Percentiles rank a stretch among this genome's conserved stretches.
Evolutionary conservation across 352 stramenopile genomes (phyloP).

Genomic region (Phytophthora constricta): DNA sequence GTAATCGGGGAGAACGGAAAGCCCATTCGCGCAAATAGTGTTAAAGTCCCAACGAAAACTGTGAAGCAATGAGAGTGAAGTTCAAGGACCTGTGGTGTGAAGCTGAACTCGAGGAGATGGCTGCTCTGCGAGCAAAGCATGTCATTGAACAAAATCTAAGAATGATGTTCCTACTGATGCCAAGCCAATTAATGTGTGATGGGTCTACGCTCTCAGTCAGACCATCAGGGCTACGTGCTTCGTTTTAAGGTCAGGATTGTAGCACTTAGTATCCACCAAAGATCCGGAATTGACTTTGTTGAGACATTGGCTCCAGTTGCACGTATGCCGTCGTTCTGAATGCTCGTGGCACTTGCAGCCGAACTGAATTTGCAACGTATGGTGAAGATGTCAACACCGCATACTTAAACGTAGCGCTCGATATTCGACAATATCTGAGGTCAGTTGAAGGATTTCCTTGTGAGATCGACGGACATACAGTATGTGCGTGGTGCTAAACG

Average conservation of each 20-base stretch:
- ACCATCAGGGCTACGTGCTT: neutral
- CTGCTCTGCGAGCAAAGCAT: neutral
- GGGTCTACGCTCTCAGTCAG: neutral
- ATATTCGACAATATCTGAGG: too few relatives aligned
- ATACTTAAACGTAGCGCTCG: too few relatives aligned
- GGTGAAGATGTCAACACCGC: too few relatives aligned
- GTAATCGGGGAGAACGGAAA: conserved; percentile 10
- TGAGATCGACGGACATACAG: too few relatives aligned
- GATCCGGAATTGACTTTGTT: neutral
- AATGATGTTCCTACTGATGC: conserved; percentile 3
- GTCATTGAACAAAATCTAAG: conserved; percentile 2
- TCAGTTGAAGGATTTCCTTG: too few relatives aligned
- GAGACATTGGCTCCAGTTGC: neutral
- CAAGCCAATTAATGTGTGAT: neutral
- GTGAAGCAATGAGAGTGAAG: conserved; percentile 5
- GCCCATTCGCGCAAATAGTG: conserved; percentile 3
- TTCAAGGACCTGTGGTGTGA: neutral
- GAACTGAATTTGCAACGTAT: neutral
- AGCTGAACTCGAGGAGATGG: conserved; percentile 8
- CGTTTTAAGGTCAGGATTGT: neutral
- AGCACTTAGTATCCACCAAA: neutral
- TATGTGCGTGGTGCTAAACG: too few relatives aligned
- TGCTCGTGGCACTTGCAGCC: neutral
- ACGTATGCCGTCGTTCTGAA: neutral
- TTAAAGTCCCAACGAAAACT: conserved; percentile 1